Conservation (phyloP, 2,329 filamentous ascomycete species). For the Kalaharituber pfeilii region DNA sequence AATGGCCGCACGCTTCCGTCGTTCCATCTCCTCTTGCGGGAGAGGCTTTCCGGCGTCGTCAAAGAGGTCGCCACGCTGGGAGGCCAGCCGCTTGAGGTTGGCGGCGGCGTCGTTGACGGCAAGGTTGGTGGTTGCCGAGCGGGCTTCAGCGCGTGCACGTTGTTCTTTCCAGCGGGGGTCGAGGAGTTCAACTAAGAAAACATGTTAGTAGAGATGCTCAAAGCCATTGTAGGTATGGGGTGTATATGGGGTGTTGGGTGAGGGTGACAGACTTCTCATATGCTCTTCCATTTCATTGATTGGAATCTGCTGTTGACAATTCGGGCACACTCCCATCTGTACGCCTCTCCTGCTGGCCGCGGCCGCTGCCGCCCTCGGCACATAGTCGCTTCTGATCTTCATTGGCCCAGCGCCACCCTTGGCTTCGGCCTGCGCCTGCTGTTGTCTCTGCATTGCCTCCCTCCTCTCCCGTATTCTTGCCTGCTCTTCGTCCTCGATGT, state of each 20-base stretch:
- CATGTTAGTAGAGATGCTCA: no score
- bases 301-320: conserved; percentile 80
- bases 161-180: conserved; percentile 95
- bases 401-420: conserved; percentile 51
- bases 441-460: conserved; percentile 44
- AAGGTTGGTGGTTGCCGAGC: conserved; percentile 70
- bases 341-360: conserved; percentile 31
- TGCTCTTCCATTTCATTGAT: conserved; percentile 77
- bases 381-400: conserved; percentile 87
- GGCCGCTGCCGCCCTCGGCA: conserved; percentile 59
- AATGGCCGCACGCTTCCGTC: conserved; percentile 57
- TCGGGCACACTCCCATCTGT: conserved; percentile 54
- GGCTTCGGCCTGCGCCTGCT: conserved; percentile 63
- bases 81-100: conserved; percentile 87
- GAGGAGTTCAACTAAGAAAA: conserved; percentile 52
- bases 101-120: conserved; percentile 76
- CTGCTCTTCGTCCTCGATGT: conserved; percentile 38
- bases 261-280: conserved; percentile 51
- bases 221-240: conserved; percentile 27
- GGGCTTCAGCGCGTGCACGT: conserved; percentile 69
- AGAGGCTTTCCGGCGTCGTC: conserved; percentile 54
- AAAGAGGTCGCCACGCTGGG: conserved; percentile 73
- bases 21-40: conserved; percentile 53
- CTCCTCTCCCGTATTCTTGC: conserved; percentile 33
- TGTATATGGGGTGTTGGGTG: neutral